Percentiles rank a stretch among this genome's conserved stretches.
Evolutionary conservation across 1,139 yeast species (phyloP).

Genomic region (Zygosaccharomyces sapae): DNA sequence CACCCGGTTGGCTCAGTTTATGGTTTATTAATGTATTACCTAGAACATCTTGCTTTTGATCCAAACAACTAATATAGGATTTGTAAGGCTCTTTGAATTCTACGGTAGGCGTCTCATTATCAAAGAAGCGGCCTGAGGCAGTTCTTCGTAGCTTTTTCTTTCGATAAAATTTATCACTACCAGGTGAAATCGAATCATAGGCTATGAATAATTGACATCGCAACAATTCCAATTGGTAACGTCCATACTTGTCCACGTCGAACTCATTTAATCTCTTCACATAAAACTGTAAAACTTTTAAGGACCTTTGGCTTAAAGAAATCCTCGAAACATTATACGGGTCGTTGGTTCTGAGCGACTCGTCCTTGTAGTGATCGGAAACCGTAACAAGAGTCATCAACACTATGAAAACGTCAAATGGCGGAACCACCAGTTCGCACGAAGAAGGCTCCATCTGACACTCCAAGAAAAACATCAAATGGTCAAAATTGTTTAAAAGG

Average conservation of each 20-base stretch:
- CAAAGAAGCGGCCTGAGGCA: conserved; percentile 9
- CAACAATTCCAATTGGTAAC: conserved; percentile 28
- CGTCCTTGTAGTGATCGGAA: conserved; percentile 24
- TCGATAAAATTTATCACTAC: conserved; percentile 9
- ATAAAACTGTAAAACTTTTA: conserved; percentile 22
- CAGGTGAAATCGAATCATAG: conserved; percentile 21
- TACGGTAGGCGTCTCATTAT: conserved; percentile 3
- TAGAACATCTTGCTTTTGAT: conserved; percentile 20
- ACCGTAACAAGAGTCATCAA: conserved; percentile 29
- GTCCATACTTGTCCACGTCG: conserved; percentile 16
- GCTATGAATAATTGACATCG: conserved; percentile 33
- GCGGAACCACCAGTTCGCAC: conserved; percentile 21
- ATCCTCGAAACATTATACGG: conserved; percentile 27
- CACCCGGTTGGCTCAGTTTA: conserved; percentile 24
- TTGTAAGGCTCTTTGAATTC: conserved; percentile 17
- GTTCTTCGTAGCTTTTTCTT: conserved; percentile 11
- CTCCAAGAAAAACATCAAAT: conserved; percentile 26
- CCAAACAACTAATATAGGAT: conserved; percentile 29
- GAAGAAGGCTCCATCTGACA: conserved; percentile 14
- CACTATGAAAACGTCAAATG: conserved; percentile 29
- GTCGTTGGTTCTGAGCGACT: conserved; percentile 22
- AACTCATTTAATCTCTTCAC: conserved; percentile 18
- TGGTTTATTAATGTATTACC: conserved; percentile 23
- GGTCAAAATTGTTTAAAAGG: conserved; percentile 29
- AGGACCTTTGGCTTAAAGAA: conserved; percentile 22